phyloP scores from a whole-genome alignment of 257 asterid genomes.

The Solanum corneliomulleri region DNA sequence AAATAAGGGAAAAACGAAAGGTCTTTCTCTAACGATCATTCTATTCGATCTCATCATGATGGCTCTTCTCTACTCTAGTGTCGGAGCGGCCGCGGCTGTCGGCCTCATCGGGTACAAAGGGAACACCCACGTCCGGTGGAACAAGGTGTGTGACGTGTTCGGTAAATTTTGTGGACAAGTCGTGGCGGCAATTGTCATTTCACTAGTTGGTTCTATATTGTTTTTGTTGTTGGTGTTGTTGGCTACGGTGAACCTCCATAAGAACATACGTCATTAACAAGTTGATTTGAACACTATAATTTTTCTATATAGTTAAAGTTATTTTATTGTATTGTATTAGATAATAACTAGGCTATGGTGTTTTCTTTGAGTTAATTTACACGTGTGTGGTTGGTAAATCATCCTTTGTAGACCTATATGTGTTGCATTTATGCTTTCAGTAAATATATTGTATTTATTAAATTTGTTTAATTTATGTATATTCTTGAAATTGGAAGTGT shows the following conservation, averaged over 20 bases:
- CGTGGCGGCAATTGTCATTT: constrained; percentile 29
- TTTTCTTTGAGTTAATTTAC: not conserved
- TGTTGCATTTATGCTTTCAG: not conserved
- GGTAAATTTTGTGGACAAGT: constrained; percentile 36
- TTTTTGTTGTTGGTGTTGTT: constrained; percentile 37
- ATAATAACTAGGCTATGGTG: not conserved
- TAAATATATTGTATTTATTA: not conserved
- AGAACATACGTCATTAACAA: constrained; percentile 4
- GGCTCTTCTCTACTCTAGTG: constrained; percentile 50
- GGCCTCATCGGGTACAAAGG: constrained; percentile 54
- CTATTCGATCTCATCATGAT: constrained; percentile 46
- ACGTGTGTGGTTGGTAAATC: not conserved
- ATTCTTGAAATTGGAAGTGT: not conserved
- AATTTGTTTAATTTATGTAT: not conserved
- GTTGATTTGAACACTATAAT: not conserved
- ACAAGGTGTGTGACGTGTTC: constrained; percentile 39
- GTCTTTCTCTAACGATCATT: constrained; percentile 9
- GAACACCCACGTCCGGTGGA: constrained; percentile 55
- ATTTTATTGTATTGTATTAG: not conserved
- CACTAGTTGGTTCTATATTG: constrained; percentile 17
- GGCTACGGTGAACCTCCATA: constrained; percentile 26
- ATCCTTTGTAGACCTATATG: not conserved
- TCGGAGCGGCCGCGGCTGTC: constrained; percentile 43
- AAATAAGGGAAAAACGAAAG: constrained; percentile 16
- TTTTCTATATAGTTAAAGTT: not conserved